Evolutionary conservation across 2,329 filamentous ascomycete genomes (phyloP).

Genomic region (Fusarium drepaniforme): DNA sequence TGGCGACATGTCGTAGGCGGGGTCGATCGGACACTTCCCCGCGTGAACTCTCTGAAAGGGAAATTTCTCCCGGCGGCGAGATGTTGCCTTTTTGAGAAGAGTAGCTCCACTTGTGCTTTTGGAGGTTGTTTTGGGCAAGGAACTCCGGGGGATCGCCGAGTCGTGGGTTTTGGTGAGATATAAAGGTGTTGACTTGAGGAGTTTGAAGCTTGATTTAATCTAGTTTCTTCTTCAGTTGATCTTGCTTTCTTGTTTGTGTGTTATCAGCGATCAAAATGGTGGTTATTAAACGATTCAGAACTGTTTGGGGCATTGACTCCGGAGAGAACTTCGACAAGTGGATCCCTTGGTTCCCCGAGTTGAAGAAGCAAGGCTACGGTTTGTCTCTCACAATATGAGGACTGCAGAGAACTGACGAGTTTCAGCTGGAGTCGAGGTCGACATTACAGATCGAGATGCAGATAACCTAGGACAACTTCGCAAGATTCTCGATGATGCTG

Average conservation of each 20-base stretch:
- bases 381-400: neutral
- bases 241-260: neutral
- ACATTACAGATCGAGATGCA: neutral
- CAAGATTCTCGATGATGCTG: neutral
- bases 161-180: neutral
- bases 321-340: constrained; percentile 22
- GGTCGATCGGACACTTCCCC: constrained; percentile 2
- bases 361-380: constrained; percentile 30
- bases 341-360: constrained; percentile 20
- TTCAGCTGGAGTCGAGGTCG: neutral
- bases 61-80: constrained; percentile 7
- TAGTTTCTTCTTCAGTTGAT: neutral
- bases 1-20: neutral
- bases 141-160: neutral
- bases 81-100: neutral
- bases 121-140: neutral
- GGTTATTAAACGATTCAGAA: constrained; percentile 21
- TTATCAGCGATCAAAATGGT: neutral
- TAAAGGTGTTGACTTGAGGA: neutral
- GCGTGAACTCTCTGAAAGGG: neutral
- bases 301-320: constrained; percentile 18
- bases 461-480: neutral
- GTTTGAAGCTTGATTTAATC: neutral
- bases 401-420: neutral
- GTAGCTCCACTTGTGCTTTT: neutral